Percentiles rank a stretch among this genome's conserved stretches.
Evolutionary conservation across 1,139 yeast species (phyloP).

Genomic region (Suhomyces choctaworum): DNA sequence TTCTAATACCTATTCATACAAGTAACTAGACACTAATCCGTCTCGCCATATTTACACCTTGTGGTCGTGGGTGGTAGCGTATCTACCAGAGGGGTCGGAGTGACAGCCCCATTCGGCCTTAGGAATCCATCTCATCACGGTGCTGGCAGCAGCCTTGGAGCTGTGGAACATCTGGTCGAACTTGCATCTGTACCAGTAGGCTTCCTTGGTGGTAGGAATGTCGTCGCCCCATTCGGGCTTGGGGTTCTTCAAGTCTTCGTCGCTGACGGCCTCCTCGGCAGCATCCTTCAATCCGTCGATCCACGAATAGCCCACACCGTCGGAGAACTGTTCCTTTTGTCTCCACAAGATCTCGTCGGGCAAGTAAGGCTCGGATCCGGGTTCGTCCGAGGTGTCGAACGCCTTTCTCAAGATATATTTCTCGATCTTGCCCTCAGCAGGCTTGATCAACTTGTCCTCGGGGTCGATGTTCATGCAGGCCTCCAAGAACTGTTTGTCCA

Average conservation of each 20-base stretch:
- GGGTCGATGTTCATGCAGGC: constrained; percentile 95
- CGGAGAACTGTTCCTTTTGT: constrained; percentile 99
- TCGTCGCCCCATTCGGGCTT: constrained; percentile 96
- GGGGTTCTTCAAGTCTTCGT: constrained; percentile 85
- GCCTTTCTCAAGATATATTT: constrained; percentile 96
- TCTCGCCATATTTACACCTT: constrained; percentile 31
- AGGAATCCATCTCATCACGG: constrained; percentile 99
- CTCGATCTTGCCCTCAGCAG: constrained; percentile 73
- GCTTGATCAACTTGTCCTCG: constrained; percentile 80
- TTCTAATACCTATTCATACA: too few relatives aligned
- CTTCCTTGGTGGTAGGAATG: constrained; percentile 96
- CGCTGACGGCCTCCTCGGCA: constrained; percentile 82
- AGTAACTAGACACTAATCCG: too few relatives aligned
- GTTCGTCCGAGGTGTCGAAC: constrained; percentile 81
- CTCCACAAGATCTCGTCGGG: constrained; percentile 98
- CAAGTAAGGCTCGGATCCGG: constrained; percentile 73
- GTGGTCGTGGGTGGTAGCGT: constrained; percentile 80
- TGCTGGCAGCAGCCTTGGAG: constrained; percentile 86
- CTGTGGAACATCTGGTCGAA: constrained; percentile 87
- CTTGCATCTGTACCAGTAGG: constrained; percentile 97
- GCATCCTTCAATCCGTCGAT: constrained; percentile 96
- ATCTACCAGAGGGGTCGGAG: constrained; percentile 98
- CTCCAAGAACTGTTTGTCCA: constrained; percentile 89
- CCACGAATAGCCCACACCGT: constrained; percentile 99
- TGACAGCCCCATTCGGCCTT: constrained; percentile 99